Evolutionary conservation across 139 green algal species (phyloP).

Genomic region (Chlorella vulgaris): DNA sequence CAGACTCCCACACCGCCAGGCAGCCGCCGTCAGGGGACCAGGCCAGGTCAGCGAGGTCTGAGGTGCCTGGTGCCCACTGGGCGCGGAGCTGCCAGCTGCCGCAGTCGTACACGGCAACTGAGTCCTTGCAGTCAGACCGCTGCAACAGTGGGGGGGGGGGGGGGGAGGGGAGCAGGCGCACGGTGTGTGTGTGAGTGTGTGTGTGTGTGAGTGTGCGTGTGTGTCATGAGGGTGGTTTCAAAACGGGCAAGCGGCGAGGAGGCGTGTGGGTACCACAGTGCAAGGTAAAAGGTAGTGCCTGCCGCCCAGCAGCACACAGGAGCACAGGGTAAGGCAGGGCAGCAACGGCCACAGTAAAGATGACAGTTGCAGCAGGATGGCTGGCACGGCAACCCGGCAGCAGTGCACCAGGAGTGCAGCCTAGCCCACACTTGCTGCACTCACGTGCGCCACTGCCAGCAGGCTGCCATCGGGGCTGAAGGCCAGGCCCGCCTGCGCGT

Average conservation of each 20-base stretch:
- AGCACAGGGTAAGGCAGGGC: too few relatives aligned
- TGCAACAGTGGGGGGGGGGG: constrained; percentile 29
- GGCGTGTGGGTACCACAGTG: too few relatives aligned
- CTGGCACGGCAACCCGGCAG: too few relatives aligned
- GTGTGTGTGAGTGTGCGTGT: background rate
- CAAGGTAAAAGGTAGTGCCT: too few relatives aligned
- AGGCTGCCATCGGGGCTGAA: constrained; percentile 75
- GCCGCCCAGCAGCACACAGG: too few relatives aligned
- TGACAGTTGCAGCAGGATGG: too few relatives aligned
- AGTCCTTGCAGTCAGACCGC: constrained; percentile 79
- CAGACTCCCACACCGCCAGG: constrained; percentile 74
- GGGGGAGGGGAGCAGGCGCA: background rate
- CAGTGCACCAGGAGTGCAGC: too few relatives aligned
- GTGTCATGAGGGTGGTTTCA: too few relatives aligned
- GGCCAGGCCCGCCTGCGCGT: constrained; percentile 53
- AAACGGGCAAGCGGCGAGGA: too few relatives aligned
- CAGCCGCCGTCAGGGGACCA: constrained; percentile 67
- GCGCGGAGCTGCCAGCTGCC: constrained; percentile 37
- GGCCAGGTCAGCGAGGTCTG: constrained; percentile 58
- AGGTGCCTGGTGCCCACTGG: constrained; percentile 41
- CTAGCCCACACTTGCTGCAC: too few relatives aligned
- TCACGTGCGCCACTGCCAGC: constrained; percentile 81
- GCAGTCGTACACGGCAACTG: constrained; percentile 61
- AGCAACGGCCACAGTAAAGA: too few relatives aligned
- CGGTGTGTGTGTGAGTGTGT: background rate